phyloP scores from a whole-genome alignment of 345 rosid genomes.

The Sonneratia alba region DNA sequence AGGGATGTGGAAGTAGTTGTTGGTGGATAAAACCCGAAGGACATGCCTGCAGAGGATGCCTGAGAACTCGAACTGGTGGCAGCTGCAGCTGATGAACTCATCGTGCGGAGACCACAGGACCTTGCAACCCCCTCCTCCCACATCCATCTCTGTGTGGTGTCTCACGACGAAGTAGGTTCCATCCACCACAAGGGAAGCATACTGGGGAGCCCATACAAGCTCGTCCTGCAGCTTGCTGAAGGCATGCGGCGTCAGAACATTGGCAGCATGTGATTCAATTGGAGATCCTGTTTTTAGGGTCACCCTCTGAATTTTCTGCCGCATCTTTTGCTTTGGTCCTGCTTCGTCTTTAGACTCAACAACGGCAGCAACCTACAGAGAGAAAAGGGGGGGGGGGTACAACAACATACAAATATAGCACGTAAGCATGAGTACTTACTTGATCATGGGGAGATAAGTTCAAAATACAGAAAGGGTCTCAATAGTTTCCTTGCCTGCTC shows the following conservation, averaged over 20 bases:
- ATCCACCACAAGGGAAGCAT: slow-evolving; percentile 39
- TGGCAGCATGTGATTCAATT: slow-evolving; percentile 50
- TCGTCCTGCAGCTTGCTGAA: slow-evolving; percentile 51
- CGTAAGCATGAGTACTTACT: too few relatives aligned
- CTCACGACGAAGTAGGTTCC: slow-evolving; percentile 44
- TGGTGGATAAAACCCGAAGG: slow-evolving; percentile 45
- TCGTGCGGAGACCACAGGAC: slow-evolving; percentile 44
- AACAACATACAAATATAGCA: not conserved
- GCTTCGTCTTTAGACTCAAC: slow-evolving; percentile 23
- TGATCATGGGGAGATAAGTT: not conserved
- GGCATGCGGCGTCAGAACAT: slow-evolving; percentile 48
- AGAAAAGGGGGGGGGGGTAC: not conserved
- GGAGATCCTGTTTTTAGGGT: slow-evolving; percentile 52
- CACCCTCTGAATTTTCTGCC: slow-evolving; percentile 25
- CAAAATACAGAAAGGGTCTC: not conserved
- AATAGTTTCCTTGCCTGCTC: slow-evolving; percentile 23
- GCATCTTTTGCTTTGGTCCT: slow-evolving; percentile 33
- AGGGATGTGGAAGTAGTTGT: slow-evolving; percentile 58
- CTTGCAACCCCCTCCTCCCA: slow-evolving; percentile 24
- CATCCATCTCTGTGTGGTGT: slow-evolving; percentile 38
- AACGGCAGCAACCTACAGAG: slow-evolving; percentile 35
- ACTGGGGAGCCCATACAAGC: slow-evolving; percentile 51
- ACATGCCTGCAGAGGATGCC: slow-evolving; percentile 57
- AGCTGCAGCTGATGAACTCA: slow-evolving; percentile 47
- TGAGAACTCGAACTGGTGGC: slow-evolving; percentile 41